A percentile compares a stretch with the other conserved stretches of the same genome.
Conservation (phyloP, 805 yeast genomes). For the Metschnikowia corniflorae region DNA sequence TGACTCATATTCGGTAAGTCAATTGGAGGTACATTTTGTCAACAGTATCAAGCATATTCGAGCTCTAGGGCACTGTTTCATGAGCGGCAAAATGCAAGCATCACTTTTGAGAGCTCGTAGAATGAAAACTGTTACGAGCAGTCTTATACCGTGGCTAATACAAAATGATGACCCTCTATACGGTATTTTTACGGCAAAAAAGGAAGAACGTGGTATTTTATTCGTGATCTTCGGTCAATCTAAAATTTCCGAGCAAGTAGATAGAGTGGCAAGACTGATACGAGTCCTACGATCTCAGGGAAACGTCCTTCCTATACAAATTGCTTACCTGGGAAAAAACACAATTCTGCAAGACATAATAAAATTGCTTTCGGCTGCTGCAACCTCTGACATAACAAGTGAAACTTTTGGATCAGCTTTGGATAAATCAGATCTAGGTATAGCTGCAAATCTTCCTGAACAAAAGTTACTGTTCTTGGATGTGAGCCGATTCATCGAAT, state of each 20-base stretch:
- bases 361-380: slow-evolving; percentile 4
- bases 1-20: slow-evolving; percentile 2
- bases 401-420: background rate
- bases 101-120: background rate
- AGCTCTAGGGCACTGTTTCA: slow-evolving; percentile 8
- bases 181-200: slow-evolving; percentile 7
- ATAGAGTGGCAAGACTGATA: slow-evolving; percentile 21
- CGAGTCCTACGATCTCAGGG: slow-evolving; percentile 24
- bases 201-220: slow-evolving; percentile 31
- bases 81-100: background rate
- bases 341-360: slow-evolving; percentile 6
- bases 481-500: slow-evolving; percentile 15
- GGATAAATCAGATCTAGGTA: background rate
- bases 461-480: slow-evolving; percentile 30
- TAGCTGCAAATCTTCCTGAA: background rate
- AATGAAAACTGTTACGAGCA: background rate
- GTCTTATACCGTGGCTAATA: slow-evolving; percentile 7
- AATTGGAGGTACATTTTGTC: slow-evolving; percentile 10
- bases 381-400: too few relatives aligned
- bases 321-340: slow-evolving; percentile 18
- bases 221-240: slow-evolving; percentile 22
- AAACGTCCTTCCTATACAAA: slow-evolving; percentile 30
- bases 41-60: slow-evolving; percentile 21
- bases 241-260: slow-evolving; percentile 13
- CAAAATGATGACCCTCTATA: background rate